Evolutionary conservation across 331 rosid genomes (phyloP), one percentile per base, ranked within the genome.

Genomic region (Spiraea crenata): DNA sequence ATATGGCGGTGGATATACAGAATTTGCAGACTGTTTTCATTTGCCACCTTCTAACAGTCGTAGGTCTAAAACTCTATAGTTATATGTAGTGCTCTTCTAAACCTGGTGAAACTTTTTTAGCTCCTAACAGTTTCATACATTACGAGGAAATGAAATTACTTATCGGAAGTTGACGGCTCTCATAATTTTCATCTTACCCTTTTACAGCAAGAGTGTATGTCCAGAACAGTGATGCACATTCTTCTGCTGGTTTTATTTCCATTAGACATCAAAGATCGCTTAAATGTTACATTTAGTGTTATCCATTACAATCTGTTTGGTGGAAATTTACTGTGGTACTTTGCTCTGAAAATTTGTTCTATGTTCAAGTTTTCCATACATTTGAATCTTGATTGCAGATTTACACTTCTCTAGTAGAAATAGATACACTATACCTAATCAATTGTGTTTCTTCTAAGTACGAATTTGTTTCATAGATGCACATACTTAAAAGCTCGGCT

Each of bases 1-100:
- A 75, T 68, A 79, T 76, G 86, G 83, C 79, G 69, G 86, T 82
- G 76, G 90, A 80, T 74, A 81, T 79, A 68, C 82, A 74, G 74
- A 74, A 70, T 50, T 60, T 72, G 76, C 82, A 75, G 61, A 77
- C 85, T 62, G 78, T 64, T 71, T 55, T 51, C 60, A 79, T 68
- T 77, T 79, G 81, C 79, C 61, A 45, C 79, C 82, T 63, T 61
- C 75, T 50, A 76, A 73, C 80, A 6, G 65, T 47, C 57, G 51
- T 65, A 60, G 34, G 77, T 76, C 55, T n/a, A n/a, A 65, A 76
- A 57, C 62, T 74, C 12, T 73, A 25, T 25, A 76, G 81, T 39
- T 31, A 65, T 71, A 78, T 46, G 64, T 74, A 61, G 80, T 48
- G 58, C 50, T 42, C 61, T 57, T 67, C 78, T 15, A 16, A 62